Base-by-base conservation (phyloP, 2,329 filamentous ascomycete species). In the Corynespora cassiicola region DNA sequence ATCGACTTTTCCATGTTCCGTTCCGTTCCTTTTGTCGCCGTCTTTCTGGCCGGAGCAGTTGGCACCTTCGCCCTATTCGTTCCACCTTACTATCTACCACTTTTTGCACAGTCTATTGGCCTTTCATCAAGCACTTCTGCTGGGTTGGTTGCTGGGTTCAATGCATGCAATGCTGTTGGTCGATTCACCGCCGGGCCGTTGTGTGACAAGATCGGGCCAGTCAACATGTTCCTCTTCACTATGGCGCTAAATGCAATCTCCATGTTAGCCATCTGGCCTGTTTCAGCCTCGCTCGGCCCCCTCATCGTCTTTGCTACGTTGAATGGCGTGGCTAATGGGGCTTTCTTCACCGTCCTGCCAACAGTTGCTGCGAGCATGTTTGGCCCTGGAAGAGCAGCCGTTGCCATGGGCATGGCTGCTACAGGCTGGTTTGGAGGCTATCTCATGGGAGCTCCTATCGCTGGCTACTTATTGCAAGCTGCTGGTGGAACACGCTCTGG, bases 221-320 rank as follows among this genome's bases (percentile, higher is more conserved):
- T 63, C n/a, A 66, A 66, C 27, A 66, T 50, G 33, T 54, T 65
- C 19, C 47, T 61, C 8, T 41, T 61, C 22, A 51, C 55, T 2
- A 61, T 58, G 51, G 18, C 50, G 0, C 19, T 63, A 19, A 59
- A 65, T 22, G 54, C 56, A 0, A 31, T 46, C 2, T 58, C 50
- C 18, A 63, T 65, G 59, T 36, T 63, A 5, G 61, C 58, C 0
- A 63, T 63, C 9, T 64, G 61, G 61, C 58, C 59, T 6, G 52
- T 61, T 0, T 60, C 56, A 0, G 52, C 50, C 7, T 52, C 56
- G 0, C 15, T 63, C 11, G 53, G 44, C 2, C 56, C 61, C 1
- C 47, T 63, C 10, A 33, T 62, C 7, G 8, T 61, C 11, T 63
- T 65, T 29, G 55, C 59, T 1, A 47, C 50, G 8, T 11, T 63